Evolutionary conservation across 148 eudicot genomes (phyloP).

Genomic region (Suaeda aralocaspica): DNA sequence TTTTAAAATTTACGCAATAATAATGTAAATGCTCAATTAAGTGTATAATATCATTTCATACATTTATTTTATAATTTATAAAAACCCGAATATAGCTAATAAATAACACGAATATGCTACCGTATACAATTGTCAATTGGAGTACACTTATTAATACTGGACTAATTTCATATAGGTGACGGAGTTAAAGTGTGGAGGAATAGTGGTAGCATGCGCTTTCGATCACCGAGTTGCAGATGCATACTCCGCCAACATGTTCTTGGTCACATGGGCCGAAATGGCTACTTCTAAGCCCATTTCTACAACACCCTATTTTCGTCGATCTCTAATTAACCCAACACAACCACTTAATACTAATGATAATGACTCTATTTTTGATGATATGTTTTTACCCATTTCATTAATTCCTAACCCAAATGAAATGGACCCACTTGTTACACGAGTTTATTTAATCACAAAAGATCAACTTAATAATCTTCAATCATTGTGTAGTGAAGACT

Average conservation of each 20-base stretch:
- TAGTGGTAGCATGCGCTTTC: slow-evolving; percentile 56
- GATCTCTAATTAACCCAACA: slow-evolving; percentile 51
- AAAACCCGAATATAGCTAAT: no score
- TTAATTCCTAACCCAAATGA: slow-evolving; percentile 5
- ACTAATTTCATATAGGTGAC: no score
- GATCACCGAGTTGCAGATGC: slow-evolving; percentile 78
- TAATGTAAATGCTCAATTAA: no score
- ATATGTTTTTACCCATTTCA: slow-evolving; percentile 43
- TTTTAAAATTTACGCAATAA: no score
- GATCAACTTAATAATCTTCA: slow-evolving; percentile 39
- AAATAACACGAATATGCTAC: no score
- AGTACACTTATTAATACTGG: no score
- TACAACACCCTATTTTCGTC: slow-evolving; percentile 37
- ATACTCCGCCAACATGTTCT: slow-evolving; percentile 70
- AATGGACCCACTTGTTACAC: slow-evolving; percentile 30
- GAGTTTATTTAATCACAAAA: slow-evolving; percentile 46
- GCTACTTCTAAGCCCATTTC: slow-evolving; percentile 33
- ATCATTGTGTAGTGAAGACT: slow-evolving; percentile 18
- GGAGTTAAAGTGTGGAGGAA: slow-evolving; percentile 51
- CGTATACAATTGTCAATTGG: no score
- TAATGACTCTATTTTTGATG: slow-evolving; percentile 23
- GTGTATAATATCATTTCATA: no score
- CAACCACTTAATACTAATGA: slow-evolving; percentile 21
- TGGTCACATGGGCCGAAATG: slow-evolving; percentile 65
- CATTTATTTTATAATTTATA: no score